Conservation (phyloP, 2,329 filamentous ascomycete species). For the Aquanectria penicillioides region DNA sequence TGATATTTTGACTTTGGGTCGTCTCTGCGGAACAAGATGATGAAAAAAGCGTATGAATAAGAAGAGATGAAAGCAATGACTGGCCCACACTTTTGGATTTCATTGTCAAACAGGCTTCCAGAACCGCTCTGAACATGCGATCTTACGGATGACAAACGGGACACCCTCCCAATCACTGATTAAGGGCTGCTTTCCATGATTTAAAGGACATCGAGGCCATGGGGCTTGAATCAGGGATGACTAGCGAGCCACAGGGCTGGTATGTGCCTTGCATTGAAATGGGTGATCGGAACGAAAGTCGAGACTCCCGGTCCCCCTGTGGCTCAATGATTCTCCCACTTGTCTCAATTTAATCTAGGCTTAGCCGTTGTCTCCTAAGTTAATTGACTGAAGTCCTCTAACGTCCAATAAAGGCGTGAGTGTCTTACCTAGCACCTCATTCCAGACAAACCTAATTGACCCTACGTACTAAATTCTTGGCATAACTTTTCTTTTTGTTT, state of each 20-base stretch:
- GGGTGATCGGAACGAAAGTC: constrained; percentile 20
- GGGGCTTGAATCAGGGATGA: background rate
- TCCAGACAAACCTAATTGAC: background rate
- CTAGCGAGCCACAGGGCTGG: constrained; percentile 28
- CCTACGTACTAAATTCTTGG: too few relatives aligned
- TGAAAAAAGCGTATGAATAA: constrained; percentile 26
- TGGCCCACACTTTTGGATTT: constrained; percentile 21
- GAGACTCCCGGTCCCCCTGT: background rate
- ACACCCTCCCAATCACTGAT: too few relatives aligned
- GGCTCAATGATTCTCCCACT: constrained; percentile 2
- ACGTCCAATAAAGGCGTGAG: background rate
- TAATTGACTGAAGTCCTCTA: too few relatives aligned
- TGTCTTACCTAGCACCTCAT: background rate
- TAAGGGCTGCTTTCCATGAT: constrained; percentile 12
- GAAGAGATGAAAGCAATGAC: constrained; percentile 37
- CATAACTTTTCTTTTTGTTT: too few relatives aligned
- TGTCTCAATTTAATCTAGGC: constrained; percentile 7
- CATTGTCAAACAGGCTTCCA: constrained; percentile 29
- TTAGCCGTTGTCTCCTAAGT: too few relatives aligned
- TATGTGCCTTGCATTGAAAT: constrained; percentile 28
- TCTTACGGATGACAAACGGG: background rate
- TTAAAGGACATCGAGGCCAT: constrained; percentile 15
- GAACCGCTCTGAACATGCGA: background rate
- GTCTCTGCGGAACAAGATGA: constrained; percentile 19
- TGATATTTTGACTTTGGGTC: too few relatives aligned